phyloP scores from a whole-genome alignment of 108 stramenopile genomes.

The Skeletonema menzelii region DNA sequence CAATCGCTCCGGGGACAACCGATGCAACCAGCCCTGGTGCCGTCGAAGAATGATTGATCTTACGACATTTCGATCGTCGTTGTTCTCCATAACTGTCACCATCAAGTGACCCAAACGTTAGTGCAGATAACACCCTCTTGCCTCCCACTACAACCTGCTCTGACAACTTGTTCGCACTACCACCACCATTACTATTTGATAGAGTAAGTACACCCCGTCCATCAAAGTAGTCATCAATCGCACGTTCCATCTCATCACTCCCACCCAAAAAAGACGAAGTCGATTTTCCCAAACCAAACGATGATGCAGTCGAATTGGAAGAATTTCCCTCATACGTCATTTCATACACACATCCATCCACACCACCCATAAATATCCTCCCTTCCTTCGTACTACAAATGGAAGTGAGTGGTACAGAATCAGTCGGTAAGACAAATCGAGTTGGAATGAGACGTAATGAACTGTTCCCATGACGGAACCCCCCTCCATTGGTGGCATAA shows the following conservation, averaged over 20 bases:
- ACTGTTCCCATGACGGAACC: slow-evolving; percentile 25
- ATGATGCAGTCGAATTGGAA: not conserved
- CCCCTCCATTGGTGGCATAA: not conserved
- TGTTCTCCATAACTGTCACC: slow-evolving; percentile 2
- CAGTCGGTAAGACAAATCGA: slow-evolving; percentile 83
- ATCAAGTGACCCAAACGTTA: slow-evolving; percentile 47
- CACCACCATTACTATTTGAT: not conserved
- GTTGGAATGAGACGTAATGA: slow-evolving; percentile 67
- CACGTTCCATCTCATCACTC: slow-evolving; percentile 17
- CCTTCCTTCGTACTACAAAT: slow-evolving; percentile 78
- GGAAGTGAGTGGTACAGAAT: slow-evolving; percentile 81
- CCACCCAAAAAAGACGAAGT: not conserved
- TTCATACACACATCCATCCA: slow-evolving; percentile 94
- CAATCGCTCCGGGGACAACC: slow-evolving; percentile 67
- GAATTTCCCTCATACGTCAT: slow-evolving; percentile 73
- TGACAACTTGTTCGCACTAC: not conserved
- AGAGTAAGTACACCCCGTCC: slow-evolving; percentile 26
- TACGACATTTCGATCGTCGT: slow-evolving; percentile 78
- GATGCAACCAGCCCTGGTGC: slow-evolving; percentile 40
- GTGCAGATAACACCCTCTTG: slow-evolving; percentile 55
- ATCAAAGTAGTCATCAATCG: slow-evolving; percentile 48
- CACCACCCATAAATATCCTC: slow-evolving; percentile 94
- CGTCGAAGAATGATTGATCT: slow-evolving; percentile 70
- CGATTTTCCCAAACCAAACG: not conserved
- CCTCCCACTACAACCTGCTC: slow-evolving; percentile 38